phyloP scores from a whole-genome alignment of 345 rosid species.

The Citrus glauca region DNA sequence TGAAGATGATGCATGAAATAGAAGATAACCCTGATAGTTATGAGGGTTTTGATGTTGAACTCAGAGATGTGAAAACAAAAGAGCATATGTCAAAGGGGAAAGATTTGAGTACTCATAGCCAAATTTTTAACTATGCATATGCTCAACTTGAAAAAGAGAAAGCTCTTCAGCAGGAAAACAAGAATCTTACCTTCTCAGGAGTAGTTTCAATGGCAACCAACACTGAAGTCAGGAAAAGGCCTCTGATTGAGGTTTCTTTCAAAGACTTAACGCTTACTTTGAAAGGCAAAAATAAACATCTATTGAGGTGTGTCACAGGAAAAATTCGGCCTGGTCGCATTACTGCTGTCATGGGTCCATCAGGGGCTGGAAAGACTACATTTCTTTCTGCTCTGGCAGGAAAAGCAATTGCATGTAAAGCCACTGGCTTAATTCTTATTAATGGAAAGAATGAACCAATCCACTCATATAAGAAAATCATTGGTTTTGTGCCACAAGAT shows the following conservation, averaged over 20 bases:
- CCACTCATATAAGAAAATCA: conserved; percentile 75
- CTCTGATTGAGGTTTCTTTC: conserved; percentile 71
- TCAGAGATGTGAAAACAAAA: conserved; percentile 30
- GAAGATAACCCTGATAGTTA: conserved; percentile 36
- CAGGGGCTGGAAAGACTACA: conserved; percentile 97
- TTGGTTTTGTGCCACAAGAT: conserved; percentile 95
- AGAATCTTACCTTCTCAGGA: conserved; percentile 70
- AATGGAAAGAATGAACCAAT: conserved; percentile 72
- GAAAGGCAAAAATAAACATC: conserved; percentile 62
- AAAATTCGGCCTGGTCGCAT: conserved; percentile 76
- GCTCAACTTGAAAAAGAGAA: conserved; percentile 80
- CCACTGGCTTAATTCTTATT: conserved; percentile 63
- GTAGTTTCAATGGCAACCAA: conserved; percentile 60
- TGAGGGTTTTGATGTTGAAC: conserved; percentile 26
- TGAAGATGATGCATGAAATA: conserved; percentile 36
- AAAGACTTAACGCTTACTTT: conserved; percentile 73
- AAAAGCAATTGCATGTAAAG: conserved; percentile 72
- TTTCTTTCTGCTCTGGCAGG: conserved; percentile 88
- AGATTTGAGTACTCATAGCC: conserved; percentile 52
- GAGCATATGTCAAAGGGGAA: conserved; percentile 33
- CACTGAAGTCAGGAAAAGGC: conserved; percentile 56
- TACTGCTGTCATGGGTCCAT: conserved; percentile 97
- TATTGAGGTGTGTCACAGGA: conserved; percentile 80
- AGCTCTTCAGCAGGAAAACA: conserved; percentile 52
- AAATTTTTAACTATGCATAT: conserved; percentile 79